Evolutionary conservation across 768 basidiomycete genomes (phyloP), one percentile per base, ranked within the genome.

Genomic region (Hortiboletus flavorubellus): DNA sequence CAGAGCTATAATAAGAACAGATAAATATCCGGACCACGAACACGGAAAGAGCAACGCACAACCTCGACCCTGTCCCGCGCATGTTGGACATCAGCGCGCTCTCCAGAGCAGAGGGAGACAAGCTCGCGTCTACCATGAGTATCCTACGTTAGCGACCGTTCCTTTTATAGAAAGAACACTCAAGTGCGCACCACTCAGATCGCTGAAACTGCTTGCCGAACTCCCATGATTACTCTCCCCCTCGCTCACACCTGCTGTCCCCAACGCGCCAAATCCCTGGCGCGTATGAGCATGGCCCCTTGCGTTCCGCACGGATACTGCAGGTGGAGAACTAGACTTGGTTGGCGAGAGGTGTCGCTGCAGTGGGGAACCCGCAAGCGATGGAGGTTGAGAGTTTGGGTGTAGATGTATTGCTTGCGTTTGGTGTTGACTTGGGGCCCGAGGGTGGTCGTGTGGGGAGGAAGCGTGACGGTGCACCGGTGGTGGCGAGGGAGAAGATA

Each of bases 171-270:
- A 33, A 5, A 16, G 16, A 42, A 38, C 0, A 29, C 15, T 49
- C 21, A n/a, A 41, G 15, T 21, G 72, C 81, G 64, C 63, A 91
- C 91, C 91, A 63, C 91, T 93, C 42, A 93, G 65, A 64, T 93
- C 91, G 64, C 91, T 93, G 63, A 93, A 91, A 68, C 91, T 84
- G 8, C 90, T 91, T 0, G 89, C 82, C 41, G 85, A 83, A 23
- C 89, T 91, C 3, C 84, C 83, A 47, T 86, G 80, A 59, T 75
- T 82, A 60, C 87, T 87, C 42, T 78, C 78, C 51, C 81, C 77
- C 53, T 86, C 82, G 60, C 80, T 81, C 37, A 70, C 64, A 40
- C 68, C 73, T 35, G 76, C 63, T 41, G 73, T 53, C 70, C 77
- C 48, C 74, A 73, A 51, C 76, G 63, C 66, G n/a, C 66, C 57